phyloP scores from a whole-genome alignment of 1,139 yeast species.

The Yamadazyma triangularis region DNA sequence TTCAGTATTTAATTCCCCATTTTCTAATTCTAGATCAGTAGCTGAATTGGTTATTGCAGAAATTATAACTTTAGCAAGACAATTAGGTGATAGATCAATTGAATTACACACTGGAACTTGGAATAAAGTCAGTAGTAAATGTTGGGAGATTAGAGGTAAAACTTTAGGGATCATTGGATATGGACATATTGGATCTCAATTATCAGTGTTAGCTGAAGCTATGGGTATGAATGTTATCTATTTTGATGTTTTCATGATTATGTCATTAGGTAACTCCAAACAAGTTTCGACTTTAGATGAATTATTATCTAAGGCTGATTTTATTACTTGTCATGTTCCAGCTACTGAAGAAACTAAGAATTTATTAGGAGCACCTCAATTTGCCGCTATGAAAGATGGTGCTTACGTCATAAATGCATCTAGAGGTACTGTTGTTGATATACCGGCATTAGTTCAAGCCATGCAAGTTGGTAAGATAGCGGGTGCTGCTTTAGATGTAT shows the following conservation, averaged over 20 bases:
- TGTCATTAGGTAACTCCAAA: constrained; percentile 96
- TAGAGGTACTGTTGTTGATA: constrained; percentile 96
- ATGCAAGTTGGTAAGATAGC: constrained; percentile 92
- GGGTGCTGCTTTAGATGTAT: constrained; percentile 97
- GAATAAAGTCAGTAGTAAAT: constrained; percentile 92
- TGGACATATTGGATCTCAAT: constrained; percentile 97
- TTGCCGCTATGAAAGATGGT: constrained; percentile 96
- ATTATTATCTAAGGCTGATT: constrained; percentile 76
- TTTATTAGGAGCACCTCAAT: constrained; percentile 84
- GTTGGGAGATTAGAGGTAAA: constrained; percentile 99
- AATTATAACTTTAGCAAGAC: constrained; percentile 91
- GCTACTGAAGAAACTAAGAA: constrained; percentile 90
- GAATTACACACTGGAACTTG: constrained; percentile 97
- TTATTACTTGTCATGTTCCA: constrained; percentile 92
- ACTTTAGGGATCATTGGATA: constrained; percentile 96
- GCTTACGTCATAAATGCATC: constrained; percentile 92
- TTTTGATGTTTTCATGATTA: constrained; percentile 87
- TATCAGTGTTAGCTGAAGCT: constrained; percentile 94
- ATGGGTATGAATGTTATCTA: constrained; percentile 97
- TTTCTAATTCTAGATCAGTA: constrained; percentile 96
- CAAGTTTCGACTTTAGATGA: constrained; percentile 87
- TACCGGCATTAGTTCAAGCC: constrained; percentile 88
- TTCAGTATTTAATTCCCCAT: constrained; percentile 98
- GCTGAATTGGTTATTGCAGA: constrained; percentile 98
- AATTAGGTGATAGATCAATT: constrained; percentile 92